These are phyloP conservation scores for Royoungia palumana DNA, from an alignment of 768 basidiomycete genomes.

Conservation along the genomic window DNA sequence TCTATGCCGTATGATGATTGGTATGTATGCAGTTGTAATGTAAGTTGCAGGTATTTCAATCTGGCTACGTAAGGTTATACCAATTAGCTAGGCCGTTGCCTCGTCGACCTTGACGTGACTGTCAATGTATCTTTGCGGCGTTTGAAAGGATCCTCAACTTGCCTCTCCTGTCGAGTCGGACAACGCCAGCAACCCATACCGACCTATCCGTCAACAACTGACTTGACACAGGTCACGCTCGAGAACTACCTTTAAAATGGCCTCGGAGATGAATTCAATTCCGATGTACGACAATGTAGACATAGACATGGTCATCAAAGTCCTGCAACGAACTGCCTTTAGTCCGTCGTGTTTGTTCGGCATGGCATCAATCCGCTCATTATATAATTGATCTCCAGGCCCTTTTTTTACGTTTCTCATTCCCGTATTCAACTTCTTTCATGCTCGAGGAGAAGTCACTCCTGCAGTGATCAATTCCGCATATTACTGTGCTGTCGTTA, in stretches of 20 bases:
- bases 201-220: too few relatives aligned
- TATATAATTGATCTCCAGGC: constrained; percentile 40
- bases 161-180: too few relatives aligned
- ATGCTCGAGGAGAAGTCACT: constrained; percentile 53
- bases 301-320: constrained; percentile 75
- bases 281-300: constrained; percentile 70
- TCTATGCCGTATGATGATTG: too few relatives aligned
- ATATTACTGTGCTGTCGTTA: constrained; percentile 57
- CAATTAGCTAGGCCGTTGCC: too few relatives aligned
- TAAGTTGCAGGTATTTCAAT: too few relatives aligned
- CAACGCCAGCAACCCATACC: too few relatives aligned
- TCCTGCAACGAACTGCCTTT: constrained; percentile 73
- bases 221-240: neutral
- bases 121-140: too few relatives aligned
- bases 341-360: constrained; percentile 46
- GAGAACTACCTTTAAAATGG: constrained; percentile 12
- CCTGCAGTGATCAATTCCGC: constrained; percentile 49
- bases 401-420: constrained; percentile 84
- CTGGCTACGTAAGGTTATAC: too few relatives aligned
- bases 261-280: constrained; percentile 29
- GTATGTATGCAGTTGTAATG: too few relatives aligned
- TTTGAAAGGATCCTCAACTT: too few relatives aligned
- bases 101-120: too few relatives aligned
- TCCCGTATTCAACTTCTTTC: constrained; percentile 74
- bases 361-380: neutral